Evolutionary conservation across 139 green algal genomes (phyloP), one percentile per base, ranked within the genome.

Genomic region (Picochlorum sp.): DNA sequence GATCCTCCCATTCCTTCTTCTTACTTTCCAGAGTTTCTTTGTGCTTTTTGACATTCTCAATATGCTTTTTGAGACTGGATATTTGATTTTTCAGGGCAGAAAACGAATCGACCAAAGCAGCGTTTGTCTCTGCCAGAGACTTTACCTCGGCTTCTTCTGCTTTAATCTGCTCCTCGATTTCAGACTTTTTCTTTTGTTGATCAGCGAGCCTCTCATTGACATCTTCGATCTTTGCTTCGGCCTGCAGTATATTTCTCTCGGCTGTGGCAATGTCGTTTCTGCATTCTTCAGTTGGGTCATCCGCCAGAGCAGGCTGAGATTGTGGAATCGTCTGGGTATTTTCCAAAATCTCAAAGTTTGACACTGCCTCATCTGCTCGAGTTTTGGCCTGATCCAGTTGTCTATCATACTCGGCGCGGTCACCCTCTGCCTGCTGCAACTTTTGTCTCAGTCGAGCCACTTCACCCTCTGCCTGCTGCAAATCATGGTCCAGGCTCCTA

Each of bases 401-500:
- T 11, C 34, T 11, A 41, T 41, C 34, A 41, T 41, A 41, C 34
- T 41, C 7, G 34, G 8, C 34, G 1, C 34, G 7, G 34, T 41
- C 34, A 41, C 34, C 34, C 8, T 41, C 34, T 41, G 34, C 34
- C 34, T 41, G 34, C 34, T 11, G 26, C 54, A 70, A 49, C 51
- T 67, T 26, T 20, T n/a, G 41, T 9, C 9, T 32, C 38, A 47
- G 15, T 23, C 51, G 13, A 18, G 15, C 38, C 24, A 50, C 34
- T 28, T 50, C 26, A 34, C 57, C 66, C 37, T 38, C 34, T 6
- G 11, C 8, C 3, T 32, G 56, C 41, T 30, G 49, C 50, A 20
- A 32, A 34, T 69, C 49, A 10, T 28, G 13, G 44, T 37, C n/a
- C 67, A 66, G 70, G 20, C 56, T 23, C 4, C 50, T 28, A 6